These are phyloP conservation scores for Rhodotorula glutinis DNA, from an alignment of 1,284 basidiomycete species.

Conservation along the genomic window DNA sequence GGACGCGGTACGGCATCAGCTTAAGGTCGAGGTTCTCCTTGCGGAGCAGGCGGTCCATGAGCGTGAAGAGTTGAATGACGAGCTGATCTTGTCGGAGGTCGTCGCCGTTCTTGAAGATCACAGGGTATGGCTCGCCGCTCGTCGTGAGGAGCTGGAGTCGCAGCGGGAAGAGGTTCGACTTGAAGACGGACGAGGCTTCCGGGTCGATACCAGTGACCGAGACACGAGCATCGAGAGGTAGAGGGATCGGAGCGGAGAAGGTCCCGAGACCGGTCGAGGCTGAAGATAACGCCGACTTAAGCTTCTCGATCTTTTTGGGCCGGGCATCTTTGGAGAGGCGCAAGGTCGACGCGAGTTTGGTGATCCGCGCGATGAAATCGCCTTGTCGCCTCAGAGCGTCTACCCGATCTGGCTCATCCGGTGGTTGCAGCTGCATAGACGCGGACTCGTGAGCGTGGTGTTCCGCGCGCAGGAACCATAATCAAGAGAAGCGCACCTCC, in stretches of 20 bases:
- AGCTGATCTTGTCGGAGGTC: conserved; percentile 97
- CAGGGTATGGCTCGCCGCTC: conserved; percentile 62
- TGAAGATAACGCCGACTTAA: conserved; percentile 77
- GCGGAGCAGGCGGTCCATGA: conserved; percentile 90
- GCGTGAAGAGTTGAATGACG: conserved; percentile 92
- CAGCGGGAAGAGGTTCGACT: conserved; percentile 91
- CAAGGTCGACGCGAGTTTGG: conserved; percentile 77
- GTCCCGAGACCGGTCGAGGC: conserved; percentile 67
- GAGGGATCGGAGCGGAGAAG: conserved; percentile 68
- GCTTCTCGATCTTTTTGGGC: conserved; percentile 94
- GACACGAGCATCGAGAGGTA: conserved; percentile 83
- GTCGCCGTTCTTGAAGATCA: conserved; percentile 99
- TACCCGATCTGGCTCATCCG: conserved; percentile 66
- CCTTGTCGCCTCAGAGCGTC: conserved; percentile 81
- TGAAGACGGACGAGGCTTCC: conserved; percentile 93
- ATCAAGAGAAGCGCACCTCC: conserved; percentile 58
- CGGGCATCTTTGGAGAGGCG: conserved; percentile 86
- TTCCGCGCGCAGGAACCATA: no score
- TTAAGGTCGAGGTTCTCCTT: conserved; percentile 96
- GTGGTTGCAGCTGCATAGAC: conserved; percentile 42
- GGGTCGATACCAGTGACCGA: conserved; percentile 78
- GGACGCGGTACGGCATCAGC: conserved; percentile 85
- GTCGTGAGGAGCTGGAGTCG: conserved; percentile 80
- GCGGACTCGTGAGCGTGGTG: no score
- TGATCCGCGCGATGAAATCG: conserved; percentile 76